A percentile compares a stretch with the other conserved stretches of the same genome.
Conservation (phyloP, 805 yeast genomes). For the Sugiyamaella marilandica region DNA sequence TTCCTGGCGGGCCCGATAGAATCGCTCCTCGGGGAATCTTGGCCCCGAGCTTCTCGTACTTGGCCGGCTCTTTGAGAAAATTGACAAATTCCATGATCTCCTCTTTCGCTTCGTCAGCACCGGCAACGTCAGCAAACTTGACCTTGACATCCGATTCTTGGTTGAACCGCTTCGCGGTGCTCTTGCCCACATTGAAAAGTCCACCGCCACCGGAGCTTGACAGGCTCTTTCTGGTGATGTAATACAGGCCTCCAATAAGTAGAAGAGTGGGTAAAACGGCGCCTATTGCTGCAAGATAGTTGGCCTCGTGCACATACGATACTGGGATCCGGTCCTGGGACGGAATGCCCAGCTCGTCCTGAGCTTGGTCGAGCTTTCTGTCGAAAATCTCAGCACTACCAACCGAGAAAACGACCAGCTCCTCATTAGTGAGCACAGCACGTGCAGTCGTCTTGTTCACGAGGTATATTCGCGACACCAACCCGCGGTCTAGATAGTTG, state of each 20-base stretch:
- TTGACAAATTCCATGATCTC: conserved; percentile 98
- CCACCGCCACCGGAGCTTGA: conserved; percentile 72
- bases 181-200: conserved; percentile 76
- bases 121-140: conserved; percentile 92
- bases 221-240: conserved; percentile 63
- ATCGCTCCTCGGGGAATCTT: conserved; percentile 98
- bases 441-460: conserved; percentile 73
- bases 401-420: conserved; percentile 58
- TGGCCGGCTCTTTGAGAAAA: conserved; percentile 82
- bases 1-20: conserved; percentile 97
- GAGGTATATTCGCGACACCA: conserved; percentile 68
- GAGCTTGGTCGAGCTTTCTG: conserved; percentile 68
- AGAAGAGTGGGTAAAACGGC: conserved; percentile 86
- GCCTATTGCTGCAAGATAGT: conserved; percentile 54
- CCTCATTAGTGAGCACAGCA: conserved; percentile 47
- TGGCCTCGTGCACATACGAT: conserved; percentile 67
- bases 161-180: conserved; percentile 86
- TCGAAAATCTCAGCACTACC: conserved; percentile 91
- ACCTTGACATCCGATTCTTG: conserved; percentile 87
- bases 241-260: conserved; percentile 83
- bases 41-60: conserved; percentile 91
- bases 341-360: conserved; percentile 60
- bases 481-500: conserved; percentile 67
- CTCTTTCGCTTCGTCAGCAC: conserved; percentile 93
- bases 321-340: conserved; percentile 73